Evolutionary conservation across 805 yeast genomes (phyloP).

Genomic region (Tetrapisispora iriomotensis): DNA sequence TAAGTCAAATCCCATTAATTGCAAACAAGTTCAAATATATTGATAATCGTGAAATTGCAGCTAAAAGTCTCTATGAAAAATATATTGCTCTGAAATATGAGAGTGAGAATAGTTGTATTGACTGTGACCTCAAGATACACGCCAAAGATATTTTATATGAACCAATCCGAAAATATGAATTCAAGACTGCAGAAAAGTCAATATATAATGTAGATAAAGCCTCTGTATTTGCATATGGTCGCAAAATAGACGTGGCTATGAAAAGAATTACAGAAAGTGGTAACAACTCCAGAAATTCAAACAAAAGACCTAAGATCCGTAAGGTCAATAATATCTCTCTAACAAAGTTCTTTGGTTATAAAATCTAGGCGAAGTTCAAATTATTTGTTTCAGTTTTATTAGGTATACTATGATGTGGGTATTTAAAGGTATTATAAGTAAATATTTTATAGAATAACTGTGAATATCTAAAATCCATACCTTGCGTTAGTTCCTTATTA

Average conservation of each 20-base stretch:
- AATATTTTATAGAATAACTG: background rate
- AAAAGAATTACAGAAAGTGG: background rate
- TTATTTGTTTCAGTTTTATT: too few relatives aligned
- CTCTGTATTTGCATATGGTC: background rate
- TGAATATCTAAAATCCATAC: background rate
- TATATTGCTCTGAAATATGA: background rate
- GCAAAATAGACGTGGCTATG: background rate
- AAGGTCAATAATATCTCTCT: background rate
- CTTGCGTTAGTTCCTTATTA: background rate
- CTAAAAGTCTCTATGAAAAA: background rate
- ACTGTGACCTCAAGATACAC: background rate
- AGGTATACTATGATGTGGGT: conserved; percentile 1
- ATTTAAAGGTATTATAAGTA: conserved; percentile 1
- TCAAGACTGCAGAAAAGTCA: background rate
- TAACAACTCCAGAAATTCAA: background rate
- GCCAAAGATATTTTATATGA: background rate
- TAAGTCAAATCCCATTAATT: conserved; percentile 1
- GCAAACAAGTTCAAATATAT: background rate
- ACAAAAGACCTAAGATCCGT: background rate
- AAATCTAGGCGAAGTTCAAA: too few relatives aligned
- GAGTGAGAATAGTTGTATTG: too few relatives aligned
- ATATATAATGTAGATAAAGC: background rate
- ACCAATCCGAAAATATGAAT: background rate
- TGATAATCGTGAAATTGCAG: background rate
- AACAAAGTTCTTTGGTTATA: conserved; percentile 1